phyloP scores from a whole-genome alignment of 768 basidiomycete genomes.

The Boletus patriciae region DNA sequence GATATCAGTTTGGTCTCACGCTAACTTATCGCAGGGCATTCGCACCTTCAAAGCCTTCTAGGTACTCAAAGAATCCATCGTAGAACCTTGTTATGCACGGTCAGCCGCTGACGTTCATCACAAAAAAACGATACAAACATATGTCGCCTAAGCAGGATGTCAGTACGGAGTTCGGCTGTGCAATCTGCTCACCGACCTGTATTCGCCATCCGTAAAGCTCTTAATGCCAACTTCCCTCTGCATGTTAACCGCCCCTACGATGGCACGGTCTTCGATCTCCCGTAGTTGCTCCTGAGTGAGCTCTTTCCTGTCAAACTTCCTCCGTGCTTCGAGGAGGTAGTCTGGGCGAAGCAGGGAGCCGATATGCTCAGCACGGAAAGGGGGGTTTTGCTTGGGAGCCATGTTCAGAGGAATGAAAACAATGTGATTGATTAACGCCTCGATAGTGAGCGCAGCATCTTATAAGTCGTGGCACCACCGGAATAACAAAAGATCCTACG shows the following conservation, averaged over 20 bases:
- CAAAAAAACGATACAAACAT: conserved; percentile 19
- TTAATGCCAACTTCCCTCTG: conserved; percentile 44
- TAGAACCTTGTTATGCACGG: conserved; percentile 20
- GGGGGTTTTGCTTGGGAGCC: conserved; percentile 33
- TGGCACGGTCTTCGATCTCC: conserved; percentile 41
- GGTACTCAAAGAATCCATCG: conserved; percentile 30
- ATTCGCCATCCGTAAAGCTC: conserved; percentile 45
- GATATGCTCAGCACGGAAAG: conserved; percentile 47
- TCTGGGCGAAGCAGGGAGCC: conserved; percentile 46
- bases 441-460: neutral
- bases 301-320: conserved; percentile 36
- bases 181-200: conserved; percentile 29
- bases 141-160: conserved; percentile 22
- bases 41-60: conserved; percentile 29
- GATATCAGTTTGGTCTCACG: neutral
- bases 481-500: neutral
- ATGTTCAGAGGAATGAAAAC: conserved; percentile 5
- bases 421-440: neutral
- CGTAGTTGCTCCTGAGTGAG: conserved; percentile 36
- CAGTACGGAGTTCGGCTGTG: neutral
- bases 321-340: conserved; percentile 39
- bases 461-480: neutral
- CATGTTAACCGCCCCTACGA: conserved; percentile 36
- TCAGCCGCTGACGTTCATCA: neutral
- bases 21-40: neutral